Conservation (phyloP, 805 yeast genomes). For the Candida multigemmis region DNA sequence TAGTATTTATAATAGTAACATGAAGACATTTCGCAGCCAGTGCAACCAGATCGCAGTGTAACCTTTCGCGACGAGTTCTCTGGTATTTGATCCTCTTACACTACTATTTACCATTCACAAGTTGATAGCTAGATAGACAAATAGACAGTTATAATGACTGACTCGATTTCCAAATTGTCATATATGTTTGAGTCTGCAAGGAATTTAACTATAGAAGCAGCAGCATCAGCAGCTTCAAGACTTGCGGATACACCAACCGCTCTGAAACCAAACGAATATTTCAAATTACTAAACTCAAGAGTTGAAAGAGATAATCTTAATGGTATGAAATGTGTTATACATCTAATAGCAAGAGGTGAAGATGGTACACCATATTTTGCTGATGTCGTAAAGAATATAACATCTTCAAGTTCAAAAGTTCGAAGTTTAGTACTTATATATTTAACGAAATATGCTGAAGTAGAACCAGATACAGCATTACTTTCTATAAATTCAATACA, state of each 20-base stretch:
- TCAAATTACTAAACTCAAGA: conserved; percentile 57
- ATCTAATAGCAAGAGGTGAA: conserved; percentile 30
- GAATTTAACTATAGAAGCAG: conserved; percentile 74
- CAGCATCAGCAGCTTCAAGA: conserved; percentile 65
- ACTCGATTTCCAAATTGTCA: conserved; percentile 51
- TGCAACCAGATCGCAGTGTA: no score
- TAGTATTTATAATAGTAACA: no score
- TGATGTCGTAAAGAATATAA: conserved; percentile 81
- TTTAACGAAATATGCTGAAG: conserved; percentile 66
- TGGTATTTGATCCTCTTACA: no score
- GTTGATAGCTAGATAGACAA: neutral
- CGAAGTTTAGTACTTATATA: conserved; percentile 72
- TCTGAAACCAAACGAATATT: conserved; percentile 59
- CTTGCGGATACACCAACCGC: conserved; percentile 53
- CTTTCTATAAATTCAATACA: conserved; percentile 89
- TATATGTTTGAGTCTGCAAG: conserved; percentile 74
- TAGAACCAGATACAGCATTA: conserved; percentile 83
- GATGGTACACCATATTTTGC: conserved; percentile 52
- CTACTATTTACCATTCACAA: no score
- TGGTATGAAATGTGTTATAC: conserved; percentile 34
- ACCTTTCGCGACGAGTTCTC: no score
- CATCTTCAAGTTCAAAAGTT: conserved; percentile 53
- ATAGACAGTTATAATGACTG: conserved; percentile 18
- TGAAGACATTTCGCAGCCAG: no score
- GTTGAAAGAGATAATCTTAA: conserved; percentile 42